A percentile compares a stretch with the other conserved stretches of the same genome.
These are phyloP conservation scores for Leishmania major DNA, from an alignment of 208 protist genomes.

Conservation along the genomic window DNA sequence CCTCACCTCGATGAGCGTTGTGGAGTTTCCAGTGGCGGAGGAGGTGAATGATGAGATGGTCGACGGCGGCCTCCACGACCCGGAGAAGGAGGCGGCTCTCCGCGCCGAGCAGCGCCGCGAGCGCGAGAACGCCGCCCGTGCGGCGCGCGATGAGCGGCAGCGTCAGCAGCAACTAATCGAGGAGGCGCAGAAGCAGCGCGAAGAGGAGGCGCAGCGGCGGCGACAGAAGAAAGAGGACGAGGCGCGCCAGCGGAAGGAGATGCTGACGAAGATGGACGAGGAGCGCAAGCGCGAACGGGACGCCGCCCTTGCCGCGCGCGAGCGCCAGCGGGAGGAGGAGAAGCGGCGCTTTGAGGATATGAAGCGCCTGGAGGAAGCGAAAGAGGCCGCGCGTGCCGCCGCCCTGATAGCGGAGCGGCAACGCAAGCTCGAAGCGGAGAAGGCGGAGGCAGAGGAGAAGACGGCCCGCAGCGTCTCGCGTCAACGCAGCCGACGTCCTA, in stretches of 20 bases:
- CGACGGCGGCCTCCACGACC: slow-evolving; percentile 21
- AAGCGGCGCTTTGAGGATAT: slow-evolving; percentile 44
- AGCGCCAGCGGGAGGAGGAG: slow-evolving; percentile 42
- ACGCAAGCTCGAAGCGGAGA: slow-evolving; percentile 22
- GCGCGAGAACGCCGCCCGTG: slow-evolving; percentile 22
- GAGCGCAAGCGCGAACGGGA: slow-evolving; percentile 37
- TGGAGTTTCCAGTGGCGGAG: slow-evolving; percentile 66
- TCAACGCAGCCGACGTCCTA: slow-evolving; percentile 45
- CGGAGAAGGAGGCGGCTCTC: slow-evolving; percentile 12
- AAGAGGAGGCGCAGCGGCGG: slow-evolving; percentile 29
- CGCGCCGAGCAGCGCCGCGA: slow-evolving; percentile 25
- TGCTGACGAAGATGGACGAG: slow-evolving; percentile 46
- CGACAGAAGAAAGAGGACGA: slow-evolving; percentile 38
- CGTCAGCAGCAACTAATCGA: slow-evolving; percentile 25
- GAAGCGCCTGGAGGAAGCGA: slow-evolving; percentile 37
- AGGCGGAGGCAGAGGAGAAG: slow-evolving; percentile 18
- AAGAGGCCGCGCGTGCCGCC: slow-evolving; percentile 48
- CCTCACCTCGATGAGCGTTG: slow-evolving; percentile 53
- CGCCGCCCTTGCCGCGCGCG: slow-evolving; percentile 25
- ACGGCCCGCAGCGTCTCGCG: slow-evolving; percentile 38
- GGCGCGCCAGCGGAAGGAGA: slow-evolving; percentile 35
- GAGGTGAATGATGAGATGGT: slow-evolving; percentile 62
- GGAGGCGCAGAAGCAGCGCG: slow-evolving; percentile 36
- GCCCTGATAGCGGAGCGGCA: slow-evolving; percentile 42
- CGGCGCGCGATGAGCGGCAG: slow-evolving; percentile 23